Percentiles rank a stretch among this genome's conserved stretches.
phyloP scores from a whole-genome alignment of 805 yeast species.

The Scheffersomyces amazonensis region DNA sequence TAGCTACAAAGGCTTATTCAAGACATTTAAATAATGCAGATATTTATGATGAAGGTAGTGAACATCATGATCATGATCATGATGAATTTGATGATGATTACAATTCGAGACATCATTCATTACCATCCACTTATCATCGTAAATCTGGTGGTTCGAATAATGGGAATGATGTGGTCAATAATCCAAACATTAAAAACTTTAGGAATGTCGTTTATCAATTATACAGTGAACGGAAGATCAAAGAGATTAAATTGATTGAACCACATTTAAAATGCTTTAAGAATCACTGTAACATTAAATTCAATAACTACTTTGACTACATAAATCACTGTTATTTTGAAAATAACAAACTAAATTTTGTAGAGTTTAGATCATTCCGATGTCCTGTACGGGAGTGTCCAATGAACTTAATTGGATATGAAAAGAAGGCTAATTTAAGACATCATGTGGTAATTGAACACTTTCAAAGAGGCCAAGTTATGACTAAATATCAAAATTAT shows the following conservation, averaged over 20 bases:
- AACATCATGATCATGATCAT: background rate
- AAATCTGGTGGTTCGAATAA: background rate
- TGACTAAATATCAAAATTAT: constrained; percentile 1
- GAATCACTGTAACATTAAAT: constrained; percentile 6
- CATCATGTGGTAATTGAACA: constrained; percentile 26
- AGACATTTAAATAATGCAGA: background rate
- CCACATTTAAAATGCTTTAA: constrained; percentile 5
- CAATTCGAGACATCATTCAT: background rate
- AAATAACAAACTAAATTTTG: constrained; percentile 1
- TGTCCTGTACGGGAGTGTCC: constrained; percentile 32
- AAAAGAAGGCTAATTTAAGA: constrained; percentile 24
- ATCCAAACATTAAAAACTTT: too few relatives aligned
- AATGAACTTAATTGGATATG: constrained; percentile 25
- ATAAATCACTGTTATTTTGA: constrained; percentile 6
- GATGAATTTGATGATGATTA: background rate
- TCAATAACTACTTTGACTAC: constrained; percentile 7
- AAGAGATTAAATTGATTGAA: constrained; percentile 5
- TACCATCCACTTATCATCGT: background rate
- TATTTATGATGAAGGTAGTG: background rate
- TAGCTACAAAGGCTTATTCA: background rate
- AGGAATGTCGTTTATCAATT: background rate
- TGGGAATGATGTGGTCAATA: too few relatives aligned
- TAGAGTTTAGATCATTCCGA: constrained; percentile 6
- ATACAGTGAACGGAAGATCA: background rate
- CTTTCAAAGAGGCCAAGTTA: constrained; percentile 12